Base-by-base conservation (phyloP, 2,329 filamentous ascomycete genomes). In the Colletotrichum endophyticum region DNA sequence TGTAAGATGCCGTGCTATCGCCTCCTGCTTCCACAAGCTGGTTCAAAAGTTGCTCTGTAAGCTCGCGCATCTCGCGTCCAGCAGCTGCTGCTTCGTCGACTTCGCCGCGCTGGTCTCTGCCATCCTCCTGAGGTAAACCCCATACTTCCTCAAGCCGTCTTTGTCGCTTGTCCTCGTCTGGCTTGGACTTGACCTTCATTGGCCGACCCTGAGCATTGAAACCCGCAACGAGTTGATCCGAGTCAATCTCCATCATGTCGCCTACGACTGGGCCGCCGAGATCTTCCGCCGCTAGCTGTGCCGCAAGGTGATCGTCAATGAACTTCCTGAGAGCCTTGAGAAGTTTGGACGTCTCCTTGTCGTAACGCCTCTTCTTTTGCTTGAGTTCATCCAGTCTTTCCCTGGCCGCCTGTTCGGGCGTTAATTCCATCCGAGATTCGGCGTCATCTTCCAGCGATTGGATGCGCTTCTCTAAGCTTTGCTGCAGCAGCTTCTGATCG, bases 201-300 rank as follows among this genome's bases (percentile, higher is more conserved):
- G 86, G 85, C 77, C 90, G 91, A 15, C 91, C 92, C 75, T 92
- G 89, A 0, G 90, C 84, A 78, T 88, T 93, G 82, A 93, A 93
- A 2, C 91, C 92, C 11, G 88, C 89, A 7, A 88, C 89, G 8
- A 93, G 84, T 78, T 90, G 90, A 61, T 94, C 90, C 11, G 90
- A 80, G 87, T 92, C 85, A 27, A 94, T 81, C 83, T 94, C 92
- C 81, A 94, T 88, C 79, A 93, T 88, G 79, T 95, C 94, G 5
- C 95, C 95, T 1, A 96, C 95, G 13, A 96, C 93, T 0, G 95
- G 95, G 0, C 95, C 95, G 9, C 95, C 95, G 2, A 96, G 88
- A 81, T 96, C 94, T 85, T 98, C 95, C 1, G 95, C 94, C 8
- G 95, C 95, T 59, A 98, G 88, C 92, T 96, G 94, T 5, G 91